Evolutionary conservation across 2,329 filamentous ascomycete species (phyloP), one percentile per base, ranked within the genome.

Genomic region (Talaromyces atroroseus): DNA sequence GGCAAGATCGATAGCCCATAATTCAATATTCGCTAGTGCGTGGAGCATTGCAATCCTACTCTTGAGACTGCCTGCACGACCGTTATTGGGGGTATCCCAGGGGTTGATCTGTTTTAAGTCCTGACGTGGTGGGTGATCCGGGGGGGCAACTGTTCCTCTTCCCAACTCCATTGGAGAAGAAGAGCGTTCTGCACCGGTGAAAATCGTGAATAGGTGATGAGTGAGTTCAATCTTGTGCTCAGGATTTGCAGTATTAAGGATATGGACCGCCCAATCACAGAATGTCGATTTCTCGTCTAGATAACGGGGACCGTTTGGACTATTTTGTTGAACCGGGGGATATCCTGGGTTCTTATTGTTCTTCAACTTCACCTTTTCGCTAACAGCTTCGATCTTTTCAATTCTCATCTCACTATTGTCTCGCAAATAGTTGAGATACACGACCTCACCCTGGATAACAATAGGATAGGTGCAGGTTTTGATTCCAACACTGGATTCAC

Each of bases 161-260:
- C 75, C 75, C 12, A 78, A 65, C n/a, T 63, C 60, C 74, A 78
- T 77, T 0, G 75, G 74, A 2, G 66, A 68, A 2, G 67, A 56
- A 0, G 75, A 68, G 3, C 65, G 61, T 60, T 78, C 76, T 48
- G 68, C 67, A 0, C 67, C 67, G 14, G 71, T 66, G 55, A 78
- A 78, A 32, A 71, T 61, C 1, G 73, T 67, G 59, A 75, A 78
- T 29, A 78, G 62, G 54, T 76, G 74, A 2, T 71, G 73, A 1
- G 76, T 74, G 38, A 78, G 66, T 56, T 78, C 74, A 46, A 78
- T 76, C 59, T 78, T 78, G 60, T 76, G 74, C 57, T 78, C 76
- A 1, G 75, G 71, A 53, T 77, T 70, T 2, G 73, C 65, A 2
- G 75, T 77, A 45, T 74, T 74, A 59, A 78, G 56, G 32, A 78